Percentiles rank a stretch among this genome's conserved stretches.
These are phyloP conservation scores for Euclidium syriacum DNA, from an alignment of 345 rosid species.

Conservation along the genomic window DNA sequence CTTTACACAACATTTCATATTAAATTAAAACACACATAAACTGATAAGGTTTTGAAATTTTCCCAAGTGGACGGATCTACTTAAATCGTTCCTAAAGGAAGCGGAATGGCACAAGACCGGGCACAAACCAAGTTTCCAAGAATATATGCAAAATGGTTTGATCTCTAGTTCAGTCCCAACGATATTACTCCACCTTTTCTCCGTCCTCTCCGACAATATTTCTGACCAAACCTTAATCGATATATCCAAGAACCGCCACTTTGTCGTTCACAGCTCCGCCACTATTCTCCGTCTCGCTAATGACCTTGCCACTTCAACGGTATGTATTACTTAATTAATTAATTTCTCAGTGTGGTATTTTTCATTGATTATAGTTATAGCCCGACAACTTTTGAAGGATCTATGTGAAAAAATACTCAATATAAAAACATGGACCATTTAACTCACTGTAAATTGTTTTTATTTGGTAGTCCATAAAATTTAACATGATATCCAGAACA, in stretches of 20 bases:
- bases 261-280: conserved; percentile 29
- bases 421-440: too few species aligned
- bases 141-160: conserved; percentile 41
- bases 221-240: conserved; percentile 8
- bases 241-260: conserved; percentile 3
- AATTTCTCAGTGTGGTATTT: too few species aligned
- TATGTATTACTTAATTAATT: too few species aligned
- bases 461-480: too few species aligned
- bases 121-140: conserved; percentile 33
- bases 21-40: too few species aligned
- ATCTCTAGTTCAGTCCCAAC: conserved; percentile 28
- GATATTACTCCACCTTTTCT: conserved; percentile 18
- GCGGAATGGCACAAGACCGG: conserved; percentile 40
- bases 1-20: too few species aligned
- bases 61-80: conserved; percentile 40
- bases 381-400: too few species aligned
- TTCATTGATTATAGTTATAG: too few species aligned
- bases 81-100: conserved; percentile 34
- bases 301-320: conserved; percentile 48
- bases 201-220: neutral
- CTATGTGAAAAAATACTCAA: too few species aligned
- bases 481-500: too few species aligned
- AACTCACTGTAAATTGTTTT: too few species aligned
- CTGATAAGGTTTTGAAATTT: neutral
- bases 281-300: conserved; percentile 29